These are phyloP conservation scores for Zygosaccharomyces pseudobailii DNA, from an alignment of 1,139 yeast genomes.

Conservation along the genomic window DNA sequence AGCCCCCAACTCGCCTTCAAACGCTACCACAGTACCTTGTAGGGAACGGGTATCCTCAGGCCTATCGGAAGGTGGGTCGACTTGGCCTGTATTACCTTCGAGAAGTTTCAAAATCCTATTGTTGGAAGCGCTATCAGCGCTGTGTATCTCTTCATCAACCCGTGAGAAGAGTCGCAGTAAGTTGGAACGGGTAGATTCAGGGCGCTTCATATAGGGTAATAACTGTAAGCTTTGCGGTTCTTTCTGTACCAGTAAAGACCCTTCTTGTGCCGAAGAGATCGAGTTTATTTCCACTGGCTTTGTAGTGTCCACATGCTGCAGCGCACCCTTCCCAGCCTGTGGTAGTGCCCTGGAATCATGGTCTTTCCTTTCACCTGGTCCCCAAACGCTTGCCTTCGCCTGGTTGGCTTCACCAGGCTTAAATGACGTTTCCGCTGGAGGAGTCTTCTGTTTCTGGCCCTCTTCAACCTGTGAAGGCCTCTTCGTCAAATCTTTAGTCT, in stretches of 20 bases:
- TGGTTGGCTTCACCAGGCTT: neutral
- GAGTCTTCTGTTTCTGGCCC: neutral
- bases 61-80: neutral
- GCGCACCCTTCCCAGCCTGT: neutral
- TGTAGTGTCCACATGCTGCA: neutral
- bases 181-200: neutral
- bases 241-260: neutral
- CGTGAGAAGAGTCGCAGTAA: neutral
- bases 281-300: neutral
- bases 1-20: slow-evolving; percentile 2
- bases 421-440: neutral
- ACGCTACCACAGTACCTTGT: slow-evolving; percentile 1
- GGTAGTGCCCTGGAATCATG: neutral
- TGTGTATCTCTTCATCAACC: neutral
- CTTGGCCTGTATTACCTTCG: neutral
- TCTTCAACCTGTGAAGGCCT: neutral
- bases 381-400: neutral
- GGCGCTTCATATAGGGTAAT: neutral
- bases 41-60: neutral
- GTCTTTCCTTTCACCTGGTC: neutral
- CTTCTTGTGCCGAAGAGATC: neutral
- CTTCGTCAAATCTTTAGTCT: neutral
- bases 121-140: neutral
- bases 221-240: neutral
- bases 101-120: neutral